Evolutionary conservation across 306 rosid genomes (phyloP).

Genomic region (Macrotyloma uniflorum): DNA sequence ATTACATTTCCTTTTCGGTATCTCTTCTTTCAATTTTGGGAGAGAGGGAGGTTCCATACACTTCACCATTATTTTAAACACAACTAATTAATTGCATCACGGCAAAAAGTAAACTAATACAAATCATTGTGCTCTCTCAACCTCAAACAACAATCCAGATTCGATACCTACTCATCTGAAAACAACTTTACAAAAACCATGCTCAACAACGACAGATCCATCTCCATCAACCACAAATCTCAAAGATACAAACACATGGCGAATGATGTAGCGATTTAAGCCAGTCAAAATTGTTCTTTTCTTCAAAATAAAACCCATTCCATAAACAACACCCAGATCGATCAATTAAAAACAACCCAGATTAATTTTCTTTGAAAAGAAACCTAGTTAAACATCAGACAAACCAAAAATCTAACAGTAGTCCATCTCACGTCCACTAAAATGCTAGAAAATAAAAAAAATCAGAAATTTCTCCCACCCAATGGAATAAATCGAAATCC

Average conservation of each 20-base stretch:
- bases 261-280: background rate
- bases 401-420: background rate
- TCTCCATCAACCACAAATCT: slow-evolving; percentile 21
- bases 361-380: background rate
- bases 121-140: slow-evolving; percentile 28
- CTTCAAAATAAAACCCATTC: background rate
- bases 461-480: background rate
- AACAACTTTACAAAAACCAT: slow-evolving; percentile 30
- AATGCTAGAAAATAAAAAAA: background rate
- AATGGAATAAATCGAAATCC: slow-evolving; percentile 27
- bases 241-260: background rate
- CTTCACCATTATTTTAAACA: slow-evolving; percentile 23
- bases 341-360: slow-evolving; percentile 3
- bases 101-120: background rate
- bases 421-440: background rate
- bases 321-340: slow-evolving; percentile 7
- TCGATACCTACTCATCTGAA: slow-evolving; percentile 20
- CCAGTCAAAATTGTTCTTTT: slow-evolving; percentile 12
- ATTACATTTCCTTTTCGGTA: slow-evolving; percentile 36
- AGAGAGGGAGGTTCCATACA: slow-evolving; percentile 20
- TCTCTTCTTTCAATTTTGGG: slow-evolving; percentile 8
- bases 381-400: background rate
- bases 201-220: slow-evolving; percentile 46
- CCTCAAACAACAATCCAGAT: slow-evolving; percentile 39
- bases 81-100: slow-evolving; percentile 13